Base-by-base conservation (phyloP, 2,329 filamentous ascomycete genomes). In the Aspergillus melleus region DNA sequence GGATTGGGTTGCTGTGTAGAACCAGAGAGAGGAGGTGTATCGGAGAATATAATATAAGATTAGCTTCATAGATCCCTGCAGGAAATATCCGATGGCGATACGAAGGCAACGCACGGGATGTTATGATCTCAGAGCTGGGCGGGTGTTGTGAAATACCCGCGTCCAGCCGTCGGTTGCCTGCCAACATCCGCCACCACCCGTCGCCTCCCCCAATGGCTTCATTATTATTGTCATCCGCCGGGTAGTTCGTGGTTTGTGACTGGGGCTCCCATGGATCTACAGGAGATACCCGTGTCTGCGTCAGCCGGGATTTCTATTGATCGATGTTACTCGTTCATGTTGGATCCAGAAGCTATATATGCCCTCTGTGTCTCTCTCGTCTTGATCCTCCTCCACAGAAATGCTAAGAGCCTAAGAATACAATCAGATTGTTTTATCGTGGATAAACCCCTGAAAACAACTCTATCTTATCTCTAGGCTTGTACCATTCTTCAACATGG, bases 101-200 rank as follows among this genome's bases (percentile, higher is more conserved):
- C 26, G 26, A 29, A 29, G 26, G 26, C 26, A 1, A 29, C 9
- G 26, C 26, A 29, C 26, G 26, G 26, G 26, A 29, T 8, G 6
- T 29, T 29, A 29, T 29, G 26, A 29, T 29, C 26, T 29, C 26
- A 29, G 26, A 29, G 8, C 26, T 29, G 26, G 26, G 32, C 63
- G 62, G 64, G 20, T 64, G 29, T 64, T 57, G 52, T 39, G 26
- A 12, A 61, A 68, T 62, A 66, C 55, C 66, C 66, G 66, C 11
- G 26, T 2, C 46, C 50, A 60, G 32, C 64, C 64, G 55, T 24
- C 24, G 14, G 4, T 56, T 30, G 22, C 32, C 36, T n/a, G 8
- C 8, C 39, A 52, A 62, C 52, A 61, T 29, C 66, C 67, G 62
- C 49, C 9, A 29, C 20, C 54, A 68, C 22, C 67, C 67, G 67